phyloP scores from a whole-genome alignment of 2,329 filamentous ascomycete genomes.

The Penicillium verrucosum region DNA sequence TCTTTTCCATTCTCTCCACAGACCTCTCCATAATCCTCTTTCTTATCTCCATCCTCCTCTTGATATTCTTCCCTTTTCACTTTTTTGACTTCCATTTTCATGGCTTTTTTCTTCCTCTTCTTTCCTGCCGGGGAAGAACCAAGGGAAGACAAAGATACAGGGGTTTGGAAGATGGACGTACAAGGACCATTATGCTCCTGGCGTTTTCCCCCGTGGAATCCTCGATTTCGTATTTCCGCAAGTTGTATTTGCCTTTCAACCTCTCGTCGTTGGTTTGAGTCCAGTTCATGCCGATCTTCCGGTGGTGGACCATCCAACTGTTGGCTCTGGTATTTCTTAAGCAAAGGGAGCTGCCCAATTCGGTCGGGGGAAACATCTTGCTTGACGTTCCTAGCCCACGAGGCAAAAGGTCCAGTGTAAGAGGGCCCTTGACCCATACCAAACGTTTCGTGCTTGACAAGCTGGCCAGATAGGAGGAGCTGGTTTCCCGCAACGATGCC shows the following conservation, averaged over 20 bases:
- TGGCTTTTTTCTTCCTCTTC: background rate
- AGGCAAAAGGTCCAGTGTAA: slow-evolving; percentile 42
- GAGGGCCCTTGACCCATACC: slow-evolving; percentile 41
- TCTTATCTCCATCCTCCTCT: background rate
- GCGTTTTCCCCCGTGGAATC: slow-evolving; percentile 19
- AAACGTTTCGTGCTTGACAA: slow-evolving; percentile 35
- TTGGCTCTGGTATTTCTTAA: slow-evolving; percentile 23
- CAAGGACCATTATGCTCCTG: background rate
- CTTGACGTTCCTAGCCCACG: slow-evolving; percentile 35
- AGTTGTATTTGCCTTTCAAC: slow-evolving; percentile 26
- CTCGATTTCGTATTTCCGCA: slow-evolving; percentile 30
- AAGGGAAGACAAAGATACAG: background rate
- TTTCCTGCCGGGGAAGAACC: background rate
- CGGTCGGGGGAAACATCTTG: slow-evolving; percentile 19
- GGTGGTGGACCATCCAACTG: slow-evolving; percentile 32
- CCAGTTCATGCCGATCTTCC: slow-evolving; percentile 21
- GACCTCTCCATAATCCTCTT: background rate
- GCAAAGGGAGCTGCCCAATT: slow-evolving; percentile 26
- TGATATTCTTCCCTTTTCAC: background rate
- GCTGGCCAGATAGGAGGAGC: slow-evolving; percentile 33
- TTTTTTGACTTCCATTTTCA: background rate
- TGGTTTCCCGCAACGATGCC: slow-evolving; percentile 22
- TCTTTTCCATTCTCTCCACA: background rate
- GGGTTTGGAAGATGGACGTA: background rate
- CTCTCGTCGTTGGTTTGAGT: slow-evolving; percentile 13